A percentile compares a stretch with the other conserved stretches of the same genome.
Conservation (phyloP, 2,329 filamentous ascomycete genomes). For the Neofusicoccum sp. region DNA sequence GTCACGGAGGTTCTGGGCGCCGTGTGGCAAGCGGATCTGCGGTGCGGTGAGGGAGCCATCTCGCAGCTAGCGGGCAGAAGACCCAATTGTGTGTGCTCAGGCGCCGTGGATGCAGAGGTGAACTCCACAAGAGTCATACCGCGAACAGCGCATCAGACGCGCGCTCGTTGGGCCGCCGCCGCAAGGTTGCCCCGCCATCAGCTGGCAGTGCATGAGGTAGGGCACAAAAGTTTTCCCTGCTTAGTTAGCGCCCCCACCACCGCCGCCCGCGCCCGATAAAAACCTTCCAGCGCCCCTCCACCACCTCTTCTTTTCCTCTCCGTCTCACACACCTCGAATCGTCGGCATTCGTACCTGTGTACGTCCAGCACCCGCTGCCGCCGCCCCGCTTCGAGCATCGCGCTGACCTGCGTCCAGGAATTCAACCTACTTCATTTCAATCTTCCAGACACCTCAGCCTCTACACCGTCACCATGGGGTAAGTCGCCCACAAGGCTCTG, state of each 20-base stretch:
- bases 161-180: conserved; percentile 20
- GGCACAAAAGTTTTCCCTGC: conserved; percentile 22
- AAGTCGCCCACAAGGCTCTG: conserved; percentile 40
- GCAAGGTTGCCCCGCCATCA: conserved; percentile 18
- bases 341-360: conserved; percentile 30
- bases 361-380: neutral
- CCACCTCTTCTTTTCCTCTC: conserved; percentile 21
- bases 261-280: conserved; percentile 22
- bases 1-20: conserved; percentile 16
- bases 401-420: conserved; percentile 22
- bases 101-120: conserved; percentile 6
- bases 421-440: conserved; percentile 37
- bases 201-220: conserved; percentile 15
- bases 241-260: conserved; percentile 23
- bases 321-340: conserved; percentile 31
- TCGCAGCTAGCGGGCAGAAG: conserved; percentile 12
- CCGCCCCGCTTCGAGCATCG: neutral
- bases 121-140: conserved; percentile 19
- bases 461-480: conserved; percentile 64
- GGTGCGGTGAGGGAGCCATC: conserved; percentile 16
- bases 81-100: conserved; percentile 13
- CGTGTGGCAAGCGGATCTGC: conserved; percentile 19
- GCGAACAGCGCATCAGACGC: conserved; percentile 21
- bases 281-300: conserved; percentile 21
- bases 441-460: conserved; percentile 29